These are phyloP conservation scores for Aspergillus latus DNA, from an alignment of 2,329 filamentous ascomycete genomes.

Conservation along the genomic window DNA sequence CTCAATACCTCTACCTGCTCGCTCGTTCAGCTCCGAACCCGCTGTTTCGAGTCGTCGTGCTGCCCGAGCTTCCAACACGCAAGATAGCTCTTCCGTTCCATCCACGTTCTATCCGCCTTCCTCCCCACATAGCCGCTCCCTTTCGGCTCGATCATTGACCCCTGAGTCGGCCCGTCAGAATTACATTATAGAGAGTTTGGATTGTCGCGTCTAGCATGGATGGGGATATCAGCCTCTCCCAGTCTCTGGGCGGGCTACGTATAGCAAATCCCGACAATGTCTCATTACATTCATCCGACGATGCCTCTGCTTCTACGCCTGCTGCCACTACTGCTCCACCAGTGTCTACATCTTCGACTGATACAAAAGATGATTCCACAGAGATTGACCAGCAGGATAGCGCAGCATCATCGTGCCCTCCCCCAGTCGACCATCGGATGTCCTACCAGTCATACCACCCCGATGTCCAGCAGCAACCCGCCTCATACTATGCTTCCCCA, in stretches of 20 bases:
- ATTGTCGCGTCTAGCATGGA: conserved; percentile 63
- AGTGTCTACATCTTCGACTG: conserved; percentile 22
- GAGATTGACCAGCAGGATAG: conserved; percentile 23
- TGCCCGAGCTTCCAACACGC: conserved; percentile 11
- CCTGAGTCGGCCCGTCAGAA: conserved; percentile 8
- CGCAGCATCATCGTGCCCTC: conserved; percentile 22
- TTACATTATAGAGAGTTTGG: conserved; percentile 5
- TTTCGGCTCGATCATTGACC: conserved; percentile 11
- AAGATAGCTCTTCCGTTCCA: conserved; percentile 16
- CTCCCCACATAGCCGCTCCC: conserved; percentile 13
- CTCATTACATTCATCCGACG: conserved; percentile 42
- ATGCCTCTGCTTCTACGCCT: conserved; percentile 29
- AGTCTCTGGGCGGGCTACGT: conserved; percentile 87
- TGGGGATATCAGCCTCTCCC: conserved; percentile 87
- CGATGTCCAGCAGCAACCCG: conserved; percentile 44
- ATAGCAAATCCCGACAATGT: conserved; percentile 94
- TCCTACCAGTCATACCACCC: conserved; percentile 47
- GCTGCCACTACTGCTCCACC: conserved; percentile 26
- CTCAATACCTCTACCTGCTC: background rate
- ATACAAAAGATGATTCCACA: conserved; percentile 23
- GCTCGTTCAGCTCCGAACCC: conserved; percentile 4
- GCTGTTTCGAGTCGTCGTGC: conserved; percentile 14
- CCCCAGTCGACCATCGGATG: conserved; percentile 41
- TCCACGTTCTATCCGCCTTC: conserved; percentile 12
- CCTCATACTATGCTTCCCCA: conserved; percentile 43